A percentile compares a stretch with the other conserved stretches of the same genome.
Conservation (phyloP, 176 grass and related monocot species). For the Melocanna baccifera region DNA sequence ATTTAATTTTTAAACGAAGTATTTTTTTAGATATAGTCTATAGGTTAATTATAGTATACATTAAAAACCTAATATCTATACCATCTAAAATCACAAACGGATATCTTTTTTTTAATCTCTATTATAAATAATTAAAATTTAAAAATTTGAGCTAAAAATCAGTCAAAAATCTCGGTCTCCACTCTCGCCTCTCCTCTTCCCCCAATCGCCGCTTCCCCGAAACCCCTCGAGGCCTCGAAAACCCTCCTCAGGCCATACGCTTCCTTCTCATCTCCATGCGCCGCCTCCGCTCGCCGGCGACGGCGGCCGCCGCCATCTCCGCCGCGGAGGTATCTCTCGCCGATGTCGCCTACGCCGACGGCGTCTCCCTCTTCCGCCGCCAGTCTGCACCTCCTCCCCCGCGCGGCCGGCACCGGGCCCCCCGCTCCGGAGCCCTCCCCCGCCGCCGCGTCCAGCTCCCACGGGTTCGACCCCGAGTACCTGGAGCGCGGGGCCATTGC, state of each 20-base stretch:
- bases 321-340: slow-evolving; percentile 25
- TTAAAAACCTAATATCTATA: too few relatives aligned
- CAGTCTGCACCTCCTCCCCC: slow-evolving; percentile 18
- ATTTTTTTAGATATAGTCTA: too few relatives aligned
- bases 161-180: too few relatives aligned
- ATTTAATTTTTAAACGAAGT: too few relatives aligned
- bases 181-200: not conserved
- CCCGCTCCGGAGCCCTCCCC: too few relatives aligned
- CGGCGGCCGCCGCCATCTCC: slow-evolving; percentile 27
- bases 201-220: slow-evolving; percentile 22
- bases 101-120: too few relatives aligned
- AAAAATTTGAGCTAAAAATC: too few relatives aligned
- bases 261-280: slow-evolving; percentile 21
- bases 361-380: slow-evolving; percentile 50
- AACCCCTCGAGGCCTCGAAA: slow-evolving; percentile 37
- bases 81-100: too few relatives aligned
- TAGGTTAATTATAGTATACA: too few relatives aligned
- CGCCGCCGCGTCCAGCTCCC: not conserved
- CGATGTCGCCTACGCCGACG: slow-evolving; percentile 66
- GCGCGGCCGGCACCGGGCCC: too few relatives aligned
- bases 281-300: slow-evolving; percentile 44
- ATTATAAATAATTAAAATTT: too few relatives aligned
- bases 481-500: slow-evolving; percentile 61
- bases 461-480: slow-evolving; percentile 63
- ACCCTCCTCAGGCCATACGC: slow-evolving; percentile 20